phyloP scores from a whole-genome alignment of 495 filamentous ascomycete genomes.

The Talaromyces thailandensis region DNA sequence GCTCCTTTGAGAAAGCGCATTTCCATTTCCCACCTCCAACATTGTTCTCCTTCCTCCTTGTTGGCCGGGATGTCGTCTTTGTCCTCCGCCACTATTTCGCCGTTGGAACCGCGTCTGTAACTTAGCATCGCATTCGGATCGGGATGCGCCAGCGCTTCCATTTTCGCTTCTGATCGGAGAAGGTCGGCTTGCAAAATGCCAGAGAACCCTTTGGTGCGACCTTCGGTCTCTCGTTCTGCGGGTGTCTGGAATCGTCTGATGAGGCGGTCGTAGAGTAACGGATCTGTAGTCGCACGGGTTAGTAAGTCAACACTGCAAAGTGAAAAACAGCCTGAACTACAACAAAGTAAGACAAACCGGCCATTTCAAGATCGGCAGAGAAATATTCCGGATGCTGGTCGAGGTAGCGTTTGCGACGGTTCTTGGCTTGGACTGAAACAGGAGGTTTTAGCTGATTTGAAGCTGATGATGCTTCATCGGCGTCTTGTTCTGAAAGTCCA shows the following conservation, averaged over 20 bases:
- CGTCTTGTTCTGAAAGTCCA: not conserved
- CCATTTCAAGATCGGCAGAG: slow-evolving; percentile 52
- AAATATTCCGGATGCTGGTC: slow-evolving; percentile 58
- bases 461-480: not conserved
- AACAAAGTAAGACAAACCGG: slow-evolving; percentile 35
- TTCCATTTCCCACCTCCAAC: slow-evolving; percentile 61
- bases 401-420: slow-evolving; percentile 56
- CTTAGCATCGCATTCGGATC: slow-evolving; percentile 40
- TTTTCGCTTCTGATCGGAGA: slow-evolving; percentile 61
- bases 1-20: slow-evolving; percentile 61
- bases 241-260: slow-evolving; percentile 70
- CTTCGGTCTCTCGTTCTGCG: slow-evolving; percentile 63
- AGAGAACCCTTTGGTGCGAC: slow-evolving; percentile 61
- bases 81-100: slow-evolving; percentile 49
- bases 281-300: slow-evolving; percentile 43
- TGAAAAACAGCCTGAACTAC: not conserved
- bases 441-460: slow-evolving; percentile 13
- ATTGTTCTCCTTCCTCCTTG: slow-evolving; percentile 54
- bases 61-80: slow-evolving; percentile 46
- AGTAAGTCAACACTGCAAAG: slow-evolving; percentile 12
- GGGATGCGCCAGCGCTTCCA: slow-evolving; percentile 51
- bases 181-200: slow-evolving; percentile 65
- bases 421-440: slow-evolving; percentile 40
- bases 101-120: slow-evolving; percentile 38
- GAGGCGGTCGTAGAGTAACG: slow-evolving; percentile 69